Evolutionary conservation across 2,329 filamentous ascomycete genomes (phyloP).

Genomic region (Diaporthe helianthi): DNA sequence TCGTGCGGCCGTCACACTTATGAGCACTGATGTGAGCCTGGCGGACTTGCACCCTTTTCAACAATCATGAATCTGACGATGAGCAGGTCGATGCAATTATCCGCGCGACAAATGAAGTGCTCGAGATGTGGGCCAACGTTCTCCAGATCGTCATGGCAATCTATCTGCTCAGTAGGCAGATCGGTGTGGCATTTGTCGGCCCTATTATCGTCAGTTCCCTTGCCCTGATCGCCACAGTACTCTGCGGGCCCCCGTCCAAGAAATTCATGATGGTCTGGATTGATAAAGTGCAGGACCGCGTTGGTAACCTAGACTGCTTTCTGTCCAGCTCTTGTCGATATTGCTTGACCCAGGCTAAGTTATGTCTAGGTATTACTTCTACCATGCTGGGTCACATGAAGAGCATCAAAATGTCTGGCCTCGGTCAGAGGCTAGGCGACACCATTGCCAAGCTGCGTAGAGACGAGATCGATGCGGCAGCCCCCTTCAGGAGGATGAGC

Average conservation of each 20-base stretch:
- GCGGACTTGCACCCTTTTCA: background rate
- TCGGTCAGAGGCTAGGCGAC: slow-evolving; percentile 38
- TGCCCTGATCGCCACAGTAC: background rate
- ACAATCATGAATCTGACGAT: background rate
- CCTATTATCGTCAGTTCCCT: slow-evolving; percentile 33
- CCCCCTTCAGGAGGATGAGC: slow-evolving; percentile 45
- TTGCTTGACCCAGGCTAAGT: background rate
- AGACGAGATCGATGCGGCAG: slow-evolving; percentile 46
- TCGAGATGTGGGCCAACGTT: slow-evolving; percentile 47
- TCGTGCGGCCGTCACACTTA: slow-evolving; percentile 48
- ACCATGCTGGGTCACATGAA: slow-evolving; percentile 49
- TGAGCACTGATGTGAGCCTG: slow-evolving; percentile 48
- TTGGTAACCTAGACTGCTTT: background rate
- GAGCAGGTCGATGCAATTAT: slow-evolving; percentile 47
- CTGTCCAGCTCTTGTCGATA: background rate
- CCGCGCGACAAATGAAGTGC: slow-evolving; percentile 35
- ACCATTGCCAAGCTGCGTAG: slow-evolving; percentile 42
- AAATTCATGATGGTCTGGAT: slow-evolving; percentile 35
- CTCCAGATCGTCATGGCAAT: slow-evolving; percentile 46
- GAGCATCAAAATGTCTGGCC: slow-evolving; percentile 50
- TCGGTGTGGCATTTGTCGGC: slow-evolving; percentile 45
- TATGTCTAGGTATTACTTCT: background rate
- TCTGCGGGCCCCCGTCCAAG: background rate
- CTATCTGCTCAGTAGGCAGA: slow-evolving; percentile 44
- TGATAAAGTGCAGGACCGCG: slow-evolving; percentile 3